A percentile compares a stretch with the other conserved stretches of the same genome.
These are phyloP conservation scores for Fusarium zealandicum DNA, from an alignment of 2,329 filamentous ascomycete genomes.

Conservation along the genomic window DNA sequence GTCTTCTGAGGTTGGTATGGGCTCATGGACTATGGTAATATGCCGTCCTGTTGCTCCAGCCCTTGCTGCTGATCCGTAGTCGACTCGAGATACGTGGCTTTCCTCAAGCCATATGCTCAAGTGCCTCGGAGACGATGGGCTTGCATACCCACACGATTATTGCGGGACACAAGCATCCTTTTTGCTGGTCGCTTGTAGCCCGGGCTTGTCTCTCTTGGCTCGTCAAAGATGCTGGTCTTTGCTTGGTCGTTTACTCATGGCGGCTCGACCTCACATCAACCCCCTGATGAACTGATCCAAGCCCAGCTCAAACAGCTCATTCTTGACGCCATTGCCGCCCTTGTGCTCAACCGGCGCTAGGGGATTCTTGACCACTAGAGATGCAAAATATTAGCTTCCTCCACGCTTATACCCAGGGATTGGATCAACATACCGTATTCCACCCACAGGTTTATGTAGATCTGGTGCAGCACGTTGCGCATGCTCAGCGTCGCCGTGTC, in stretches of 20 bases:
- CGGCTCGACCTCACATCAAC: constrained; percentile 56
- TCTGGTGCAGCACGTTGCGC: constrained; percentile 93
- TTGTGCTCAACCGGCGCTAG: constrained; percentile 73
- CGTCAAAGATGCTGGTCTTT: constrained; percentile 7
- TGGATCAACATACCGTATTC: constrained; percentile 74
- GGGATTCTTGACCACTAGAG: constrained; percentile 78
- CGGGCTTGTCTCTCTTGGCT: background rate
- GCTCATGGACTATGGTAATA: too few species aligned
- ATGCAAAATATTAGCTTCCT: constrained; percentile 3
- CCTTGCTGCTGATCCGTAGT: too few species aligned
- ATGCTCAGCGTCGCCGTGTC: constrained; percentile 89
- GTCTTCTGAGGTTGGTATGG: too few species aligned
- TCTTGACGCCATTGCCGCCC: constrained; percentile 72
- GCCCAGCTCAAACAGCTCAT: constrained; percentile 74
- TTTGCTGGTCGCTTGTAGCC: background rate
- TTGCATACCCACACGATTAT: too few species aligned
- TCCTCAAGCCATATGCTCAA: too few species aligned
- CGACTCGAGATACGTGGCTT: too few species aligned
- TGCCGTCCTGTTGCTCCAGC: too few species aligned
- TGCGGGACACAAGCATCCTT: background rate
- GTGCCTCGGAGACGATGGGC: too few species aligned
- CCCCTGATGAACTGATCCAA: constrained; percentile 80
- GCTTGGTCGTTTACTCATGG: constrained; percentile 2
- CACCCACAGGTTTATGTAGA: constrained; percentile 97
- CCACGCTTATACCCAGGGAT: background rate